phyloP scores from a whole-genome alignment of 2,329 filamentous ascomycete genomes.

The Microdochium trichocladiopsis region DNA sequence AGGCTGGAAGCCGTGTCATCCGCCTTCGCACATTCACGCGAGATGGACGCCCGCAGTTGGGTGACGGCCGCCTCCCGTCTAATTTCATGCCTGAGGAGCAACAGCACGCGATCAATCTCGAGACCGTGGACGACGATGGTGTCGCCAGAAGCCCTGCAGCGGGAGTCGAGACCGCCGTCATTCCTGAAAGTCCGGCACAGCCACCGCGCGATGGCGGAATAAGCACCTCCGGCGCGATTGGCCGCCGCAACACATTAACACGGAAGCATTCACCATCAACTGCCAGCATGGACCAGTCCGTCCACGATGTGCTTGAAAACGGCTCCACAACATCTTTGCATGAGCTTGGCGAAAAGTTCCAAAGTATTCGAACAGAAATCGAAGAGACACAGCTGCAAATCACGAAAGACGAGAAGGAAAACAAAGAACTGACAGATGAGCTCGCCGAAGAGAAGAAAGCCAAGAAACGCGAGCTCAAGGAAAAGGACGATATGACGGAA shows the following conservation, averaged over 20 bases:
- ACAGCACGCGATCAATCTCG: conserved; percentile 26
- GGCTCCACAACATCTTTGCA: conserved; percentile 63
- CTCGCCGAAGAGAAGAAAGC: conserved; percentile 73
- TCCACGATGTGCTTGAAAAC: conserved; percentile 35
- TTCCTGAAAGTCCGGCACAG: conserved; percentile 52
- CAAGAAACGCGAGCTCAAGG: conserved; percentile 69
- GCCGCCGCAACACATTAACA: conserved; percentile 61
- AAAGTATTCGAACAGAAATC: conserved; percentile 73
- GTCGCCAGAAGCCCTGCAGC: conserved; percentile 42
- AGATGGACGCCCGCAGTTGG: conserved; percentile 56
- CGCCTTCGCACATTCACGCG: conserved; percentile 70
- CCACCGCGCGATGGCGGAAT: conserved; percentile 59
- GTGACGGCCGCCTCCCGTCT: conserved; percentile 47
- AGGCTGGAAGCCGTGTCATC: conserved; percentile 79
- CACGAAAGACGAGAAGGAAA: conserved; percentile 65
- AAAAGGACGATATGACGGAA: conserved; percentile 85
- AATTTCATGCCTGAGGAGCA: conserved; percentile 48
- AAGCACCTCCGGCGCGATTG: conserved; percentile 16
- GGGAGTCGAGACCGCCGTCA: conserved; percentile 52
- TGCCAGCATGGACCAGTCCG: conserved; percentile 43
- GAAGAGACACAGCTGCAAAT: conserved; percentile 70
- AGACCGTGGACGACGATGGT: conserved; percentile 42
- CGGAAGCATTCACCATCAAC: conserved; percentile 71
- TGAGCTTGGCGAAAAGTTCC: conserved; percentile 74
- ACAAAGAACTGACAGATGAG: conserved; percentile 56